Base-by-base conservation (phyloP, 2,329 filamentous ascomycete genomes). In the Fusarium falciforme region DNA sequence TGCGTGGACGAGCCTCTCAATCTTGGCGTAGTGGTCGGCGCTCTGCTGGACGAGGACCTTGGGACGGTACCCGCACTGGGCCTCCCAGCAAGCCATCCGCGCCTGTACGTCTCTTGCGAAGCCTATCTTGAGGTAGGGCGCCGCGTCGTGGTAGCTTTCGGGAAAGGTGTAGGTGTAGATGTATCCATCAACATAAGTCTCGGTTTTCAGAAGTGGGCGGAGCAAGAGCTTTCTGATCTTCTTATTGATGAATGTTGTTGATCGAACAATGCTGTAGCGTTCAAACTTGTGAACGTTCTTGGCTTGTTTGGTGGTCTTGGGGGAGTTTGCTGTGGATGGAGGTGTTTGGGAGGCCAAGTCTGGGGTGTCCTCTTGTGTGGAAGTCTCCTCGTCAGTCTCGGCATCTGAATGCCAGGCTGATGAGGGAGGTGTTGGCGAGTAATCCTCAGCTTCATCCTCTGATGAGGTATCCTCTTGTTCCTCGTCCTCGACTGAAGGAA, bases 121-220 rank as follows among this genome's bases (percentile, higher is more conserved):
- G 22, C 81, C 81, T n/a, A 82, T 82, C 61, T 82, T 82, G 68
- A 82, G 68, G 25, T 76, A 70, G 7, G 71, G 70, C 5, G 70
- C 33, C 5, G 55, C 62, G 17, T 66, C 61, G 22, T 59, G 64
- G 20, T 76, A 71, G 17, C 66, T 75, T 8, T 67, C 57, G 2
- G 78, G 72, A 22, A 77, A 77, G 2, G 66, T 75, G 38, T 77
- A 81, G 11, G 75, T 67, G 31, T 81, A 81, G 9, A 81, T 69
- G 22, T 36, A 64, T 4, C 80, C 80, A 20, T 54, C 2, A 22
- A 49, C 22, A 1, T 0, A 9, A 16, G 64, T 67, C 66, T 75
- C 68, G 5, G 3, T 1, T 1, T 38, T 0, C 2, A 17, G 8
- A 0, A 78, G 64, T 1, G 66, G 36, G 5, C 72, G 29, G 14